Conservation (phyloP, 2,329 filamentous ascomycete species). For the Ploettnerulaceae sp. region DNA sequence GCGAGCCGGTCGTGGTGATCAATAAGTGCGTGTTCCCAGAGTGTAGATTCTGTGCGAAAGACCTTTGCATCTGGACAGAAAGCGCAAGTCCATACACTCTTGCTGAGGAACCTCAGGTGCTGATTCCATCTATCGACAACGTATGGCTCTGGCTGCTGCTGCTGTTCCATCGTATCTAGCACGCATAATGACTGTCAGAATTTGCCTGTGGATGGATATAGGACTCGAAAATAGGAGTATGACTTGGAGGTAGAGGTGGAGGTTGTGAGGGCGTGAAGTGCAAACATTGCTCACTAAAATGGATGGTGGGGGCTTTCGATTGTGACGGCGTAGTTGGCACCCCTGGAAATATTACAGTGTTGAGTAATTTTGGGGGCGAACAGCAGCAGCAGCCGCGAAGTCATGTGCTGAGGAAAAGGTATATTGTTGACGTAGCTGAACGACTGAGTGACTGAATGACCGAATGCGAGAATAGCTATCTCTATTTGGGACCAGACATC, state of each 20-base stretch:
- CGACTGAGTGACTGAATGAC: no score
- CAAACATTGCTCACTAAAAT: no score
- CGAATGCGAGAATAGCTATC: no score
- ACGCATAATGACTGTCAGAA: constrained; percentile 3
- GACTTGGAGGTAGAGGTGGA: neutral
- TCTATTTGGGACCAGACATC: no score
- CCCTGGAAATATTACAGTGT: no score
- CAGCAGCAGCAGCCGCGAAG: no score
- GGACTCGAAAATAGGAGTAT: neutral
- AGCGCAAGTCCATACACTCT: constrained; percentile 22
- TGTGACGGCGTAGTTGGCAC: no score
- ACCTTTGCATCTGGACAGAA: constrained; percentile 19
- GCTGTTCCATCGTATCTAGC: neutral
- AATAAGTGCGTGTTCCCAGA: constrained; percentile 23
- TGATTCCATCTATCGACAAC: constrained; percentile 23
- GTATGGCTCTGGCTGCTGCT: constrained; percentile 6
- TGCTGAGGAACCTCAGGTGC: constrained; percentile 21
- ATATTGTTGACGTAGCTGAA: no score
- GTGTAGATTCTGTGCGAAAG: constrained; percentile 7
- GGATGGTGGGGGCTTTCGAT: no score
- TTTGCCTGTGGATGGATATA: neutral
- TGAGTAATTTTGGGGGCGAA: no score
- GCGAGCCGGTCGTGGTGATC: constrained; percentile 20
- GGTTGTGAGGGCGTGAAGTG: no score
- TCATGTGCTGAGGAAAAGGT: no score